Evolutionary conservation across 2,329 filamentous ascomycete genomes (phyloP), one percentile per base, ranked within the genome.

Genomic region (Cladobotryum mycophilum): DNA sequence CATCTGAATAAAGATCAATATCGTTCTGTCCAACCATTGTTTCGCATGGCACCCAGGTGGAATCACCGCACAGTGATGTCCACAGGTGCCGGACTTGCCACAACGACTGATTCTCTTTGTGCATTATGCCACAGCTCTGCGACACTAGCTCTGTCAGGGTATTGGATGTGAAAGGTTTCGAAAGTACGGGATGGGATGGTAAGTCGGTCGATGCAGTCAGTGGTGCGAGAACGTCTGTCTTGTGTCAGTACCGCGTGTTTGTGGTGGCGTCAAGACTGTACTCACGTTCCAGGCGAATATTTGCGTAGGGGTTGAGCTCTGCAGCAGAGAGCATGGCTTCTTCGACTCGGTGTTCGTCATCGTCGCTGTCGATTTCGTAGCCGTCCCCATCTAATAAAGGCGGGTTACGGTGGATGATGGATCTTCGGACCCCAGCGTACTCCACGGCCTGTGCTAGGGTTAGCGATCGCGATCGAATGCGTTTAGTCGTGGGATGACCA

Each of bases 31-130:
- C 76, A 36, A 82, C 68, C 68, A 85, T 78, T 56, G 74, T 70
- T 43, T 76, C 75, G 60, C 81, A 84, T 7, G 81, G 81, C 41
- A 78, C 76, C 82, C 82, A 85, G 13, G 80, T 82, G 55, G 84
- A 80, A 64, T 95, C 89, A 33, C 89, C 89, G 45, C 86, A 82
- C 8, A 93, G 75, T 56, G 81, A 80, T 33, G 85, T 86, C 57
- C 89, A 76, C 46, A 93, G 70, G 57, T 85, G 81, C 63, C 89
- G 89, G 43, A 89, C 83, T 59, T 81, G 82, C 80, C 85, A 88
- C 11, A 92, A 71, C 5, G 84, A 82, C 22, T 75, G 73, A 55
- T 86, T 86, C 64, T 93, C 89, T 62, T 86, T 85, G 51, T 88
- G 82, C 73, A 89, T 81, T 58, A 88, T 84, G 51, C 80, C 76